phyloP scores from a whole-genome alignment of 345 rosid genomes.

The Eucalyptus regnans region DNA sequence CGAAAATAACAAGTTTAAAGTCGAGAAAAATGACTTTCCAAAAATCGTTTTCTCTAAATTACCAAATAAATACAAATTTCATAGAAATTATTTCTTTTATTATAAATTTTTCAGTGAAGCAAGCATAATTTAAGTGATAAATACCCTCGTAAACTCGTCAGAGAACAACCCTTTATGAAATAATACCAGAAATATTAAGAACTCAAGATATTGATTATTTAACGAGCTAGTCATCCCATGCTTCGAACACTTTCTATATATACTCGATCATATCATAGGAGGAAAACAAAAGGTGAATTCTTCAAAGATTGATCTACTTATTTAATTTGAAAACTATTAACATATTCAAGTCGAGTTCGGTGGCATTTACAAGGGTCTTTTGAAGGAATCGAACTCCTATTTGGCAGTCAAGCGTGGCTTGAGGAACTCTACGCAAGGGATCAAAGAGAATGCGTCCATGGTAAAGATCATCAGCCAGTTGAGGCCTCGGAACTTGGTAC shows the following conservation, averaged over 20 bases:
- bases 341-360: conserved; percentile 2
- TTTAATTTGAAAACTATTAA: neutral
- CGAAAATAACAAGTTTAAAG: too few species aligned
- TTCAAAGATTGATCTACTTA: too few species aligned
- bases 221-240: too few species aligned
- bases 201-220: too few species aligned
- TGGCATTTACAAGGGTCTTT: conserved; percentile 3
- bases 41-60: neutral
- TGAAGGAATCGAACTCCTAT: neutral
- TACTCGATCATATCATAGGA: neutral
- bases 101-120: too few species aligned
- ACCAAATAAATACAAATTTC: neutral
- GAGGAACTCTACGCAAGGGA: conserved; percentile 1
- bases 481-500: conserved; percentile 16
- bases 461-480: conserved; percentile 14
- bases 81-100: too few species aligned
- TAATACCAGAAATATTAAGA: too few species aligned
- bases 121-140: too few species aligned
- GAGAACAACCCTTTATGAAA: too few species aligned
- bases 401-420: conserved; percentile 9
- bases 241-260: too few species aligned
- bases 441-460: conserved; percentile 3
- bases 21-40: neutral
- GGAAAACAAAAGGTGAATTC: too few species aligned
- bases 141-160: too few species aligned